These are phyloP conservation scores for Drechslerella stenobrocha DNA, from an alignment of 2,329 filamentous ascomycete genomes.

Conservation along the genomic window DNA sequence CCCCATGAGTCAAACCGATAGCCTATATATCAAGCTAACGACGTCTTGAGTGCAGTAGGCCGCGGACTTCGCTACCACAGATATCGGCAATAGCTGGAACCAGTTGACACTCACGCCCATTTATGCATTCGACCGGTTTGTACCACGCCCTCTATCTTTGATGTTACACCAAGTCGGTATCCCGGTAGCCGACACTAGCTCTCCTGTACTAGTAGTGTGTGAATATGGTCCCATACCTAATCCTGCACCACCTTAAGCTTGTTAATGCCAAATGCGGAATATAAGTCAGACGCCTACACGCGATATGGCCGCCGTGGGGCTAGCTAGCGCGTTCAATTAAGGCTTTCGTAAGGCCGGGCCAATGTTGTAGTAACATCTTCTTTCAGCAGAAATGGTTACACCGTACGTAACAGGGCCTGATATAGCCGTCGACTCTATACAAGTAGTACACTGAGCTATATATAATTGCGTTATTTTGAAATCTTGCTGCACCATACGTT, in stretches of 20 bases:
- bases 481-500: too few relatives aligned
- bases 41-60: too few relatives aligned
- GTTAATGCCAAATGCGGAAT: background rate
- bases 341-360: too few relatives aligned
- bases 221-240: background rate
- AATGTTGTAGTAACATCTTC: too few relatives aligned
- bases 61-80: too few relatives aligned
- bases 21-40: too few relatives aligned
- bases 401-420: too few relatives aligned
- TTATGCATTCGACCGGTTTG: slow-evolving; percentile 13
- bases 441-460: background rate
- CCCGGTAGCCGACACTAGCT: slow-evolving; percentile 4
- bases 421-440: background rate
- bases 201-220: background rate
- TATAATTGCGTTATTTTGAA: background rate
- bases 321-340: too few relatives aligned
- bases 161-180: slow-evolving; percentile 18
- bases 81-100: background rate
- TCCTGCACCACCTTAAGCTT: slow-evolving; percentile 6
- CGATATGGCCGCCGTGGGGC: too few relatives aligned
- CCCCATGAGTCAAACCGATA: too few relatives aligned
- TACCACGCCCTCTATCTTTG: background rate
- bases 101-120: background rate
- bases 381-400: too few relatives aligned
- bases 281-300: too few relatives aligned